Percentiles rank a stretch among this genome's conserved stretches.
Conservation (phyloP, 768 basidiomycete genomes). For the Mycena sanguinolenta region DNA sequence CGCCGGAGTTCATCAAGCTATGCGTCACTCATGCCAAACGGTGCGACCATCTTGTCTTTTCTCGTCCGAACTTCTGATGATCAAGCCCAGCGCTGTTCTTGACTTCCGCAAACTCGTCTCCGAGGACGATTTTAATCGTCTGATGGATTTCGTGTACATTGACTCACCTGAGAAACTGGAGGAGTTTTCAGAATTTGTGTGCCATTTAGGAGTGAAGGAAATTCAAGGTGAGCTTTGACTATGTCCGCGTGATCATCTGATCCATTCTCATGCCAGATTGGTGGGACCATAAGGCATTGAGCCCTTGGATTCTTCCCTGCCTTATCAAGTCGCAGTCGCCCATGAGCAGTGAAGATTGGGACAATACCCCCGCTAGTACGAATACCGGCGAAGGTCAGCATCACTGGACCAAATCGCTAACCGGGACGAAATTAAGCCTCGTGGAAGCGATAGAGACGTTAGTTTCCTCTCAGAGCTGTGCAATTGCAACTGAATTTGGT, state of each 20-base stretch:
- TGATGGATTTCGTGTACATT: not conserved
- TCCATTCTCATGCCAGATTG: not conserved
- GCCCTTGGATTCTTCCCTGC: not conserved
- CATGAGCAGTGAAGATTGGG: not conserved
- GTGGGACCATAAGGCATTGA: not conserved
- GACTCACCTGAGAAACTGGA: not conserved
- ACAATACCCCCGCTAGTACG: not conserved
- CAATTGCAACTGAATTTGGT: not conserved
- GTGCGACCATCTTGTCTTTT: constrained; percentile 4
- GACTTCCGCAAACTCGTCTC: not conserved
- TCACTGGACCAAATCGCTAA: not conserved
- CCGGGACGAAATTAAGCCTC: not conserved
- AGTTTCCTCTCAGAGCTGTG: not conserved
- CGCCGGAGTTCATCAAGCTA: constrained; percentile 17
- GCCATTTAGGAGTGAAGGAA: not conserved
- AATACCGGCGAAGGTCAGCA: not conserved
- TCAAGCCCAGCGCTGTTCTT: not conserved
- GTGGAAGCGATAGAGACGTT: not conserved
- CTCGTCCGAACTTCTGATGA: not conserved
- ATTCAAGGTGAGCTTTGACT: not conserved
- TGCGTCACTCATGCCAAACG: constrained; percentile 23
- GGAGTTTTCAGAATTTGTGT: not conserved
- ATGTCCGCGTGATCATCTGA: not conserved
- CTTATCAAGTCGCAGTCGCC: not conserved
- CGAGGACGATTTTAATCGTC: not conserved